Conservation (phyloP, 2,329 filamentous ascomycete species). For the Trichoderma asperellum region DNA sequence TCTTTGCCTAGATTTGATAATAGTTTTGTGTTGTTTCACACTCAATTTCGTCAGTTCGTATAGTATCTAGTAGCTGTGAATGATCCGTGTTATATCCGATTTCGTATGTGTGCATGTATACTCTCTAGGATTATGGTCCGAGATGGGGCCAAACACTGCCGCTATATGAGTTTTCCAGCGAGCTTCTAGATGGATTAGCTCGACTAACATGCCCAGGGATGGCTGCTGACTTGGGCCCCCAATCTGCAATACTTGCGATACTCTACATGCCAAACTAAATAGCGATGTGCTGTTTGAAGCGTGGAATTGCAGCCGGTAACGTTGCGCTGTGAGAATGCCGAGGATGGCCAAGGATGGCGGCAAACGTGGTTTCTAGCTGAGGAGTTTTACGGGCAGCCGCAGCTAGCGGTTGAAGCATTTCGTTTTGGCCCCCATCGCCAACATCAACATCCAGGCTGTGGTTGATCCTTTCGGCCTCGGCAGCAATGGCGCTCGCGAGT, state of each 20-base stretch:
- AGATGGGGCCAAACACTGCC: neutral
- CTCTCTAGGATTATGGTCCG: neutral
- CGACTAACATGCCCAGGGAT: neutral
- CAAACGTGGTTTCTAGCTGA: neutral
- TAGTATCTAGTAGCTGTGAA: neutral
- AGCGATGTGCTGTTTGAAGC: neutral
- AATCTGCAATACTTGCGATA: neutral
- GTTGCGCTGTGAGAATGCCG: neutral
- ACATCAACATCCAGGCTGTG: neutral
- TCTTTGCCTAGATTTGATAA: neutral
- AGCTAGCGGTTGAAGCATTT: neutral
- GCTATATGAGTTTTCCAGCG: slow-evolving; percentile 1
- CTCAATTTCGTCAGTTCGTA: neutral
- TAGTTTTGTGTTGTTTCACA: neutral
- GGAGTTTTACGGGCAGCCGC: neutral
- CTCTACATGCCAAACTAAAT: neutral
- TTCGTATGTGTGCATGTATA: neutral
- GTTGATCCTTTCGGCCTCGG: neutral
- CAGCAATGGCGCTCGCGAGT: too few species aligned
- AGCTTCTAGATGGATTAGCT: slow-evolving; percentile 14
- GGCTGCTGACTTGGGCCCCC: neutral
- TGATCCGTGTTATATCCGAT: neutral
- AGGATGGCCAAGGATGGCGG: neutral
- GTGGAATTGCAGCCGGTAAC: neutral
- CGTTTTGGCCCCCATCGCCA: neutral